Evolutionary conservation across 768 basidiomycete genomes (phyloP).

Genomic region (Panus rudis): DNA sequence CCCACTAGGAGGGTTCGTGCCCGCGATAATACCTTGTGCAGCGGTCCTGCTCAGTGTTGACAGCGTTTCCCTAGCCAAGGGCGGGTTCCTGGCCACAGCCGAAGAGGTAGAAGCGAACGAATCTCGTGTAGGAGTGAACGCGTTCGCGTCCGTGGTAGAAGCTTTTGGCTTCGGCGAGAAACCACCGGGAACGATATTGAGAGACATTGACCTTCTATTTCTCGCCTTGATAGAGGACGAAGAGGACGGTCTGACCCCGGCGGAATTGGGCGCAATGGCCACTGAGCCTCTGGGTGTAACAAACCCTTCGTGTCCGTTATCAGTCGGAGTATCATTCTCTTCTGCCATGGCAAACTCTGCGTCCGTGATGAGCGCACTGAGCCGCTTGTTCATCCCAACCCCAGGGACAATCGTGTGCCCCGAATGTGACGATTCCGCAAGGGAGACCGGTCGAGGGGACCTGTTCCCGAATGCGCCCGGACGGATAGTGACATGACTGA

Average conservation of each 20-base stretch:
- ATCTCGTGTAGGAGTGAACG: too few species aligned
- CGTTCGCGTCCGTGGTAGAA: too few species aligned
- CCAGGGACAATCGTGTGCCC: conserved; percentile 65
- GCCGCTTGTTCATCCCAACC: conserved; percentile 54
- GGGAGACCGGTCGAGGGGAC: conserved; percentile 64
- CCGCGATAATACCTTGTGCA: conserved; percentile 36
- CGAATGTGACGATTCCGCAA: conserved; percentile 72
- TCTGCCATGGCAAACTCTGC: conserved; percentile 62
- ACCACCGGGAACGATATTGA: conserved; percentile 4
- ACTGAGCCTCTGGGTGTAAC: too few species aligned
- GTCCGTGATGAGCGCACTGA: conserved; percentile 63
- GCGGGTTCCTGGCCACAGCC: conserved; percentile 10
- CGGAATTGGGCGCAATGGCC: too few species aligned
- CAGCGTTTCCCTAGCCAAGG: conserved; percentile 25
- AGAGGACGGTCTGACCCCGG: too few species aligned
- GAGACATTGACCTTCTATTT: too few species aligned
- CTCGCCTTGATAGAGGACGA: too few species aligned
- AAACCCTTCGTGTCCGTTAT: too few species aligned
- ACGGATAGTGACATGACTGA: conserved; percentile 63
- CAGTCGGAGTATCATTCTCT: conserved; percentile 46
- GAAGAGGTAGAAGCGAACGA: background rate
- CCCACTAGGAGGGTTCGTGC: conserved; percentile 24
- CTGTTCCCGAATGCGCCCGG: conserved; percentile 37
- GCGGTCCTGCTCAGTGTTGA: conserved; percentile 36
- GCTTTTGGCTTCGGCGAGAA: too few species aligned